Base-by-base conservation (phyloP, 2,329 filamentous ascomycete species). In the Penicillium sp. region DNA sequence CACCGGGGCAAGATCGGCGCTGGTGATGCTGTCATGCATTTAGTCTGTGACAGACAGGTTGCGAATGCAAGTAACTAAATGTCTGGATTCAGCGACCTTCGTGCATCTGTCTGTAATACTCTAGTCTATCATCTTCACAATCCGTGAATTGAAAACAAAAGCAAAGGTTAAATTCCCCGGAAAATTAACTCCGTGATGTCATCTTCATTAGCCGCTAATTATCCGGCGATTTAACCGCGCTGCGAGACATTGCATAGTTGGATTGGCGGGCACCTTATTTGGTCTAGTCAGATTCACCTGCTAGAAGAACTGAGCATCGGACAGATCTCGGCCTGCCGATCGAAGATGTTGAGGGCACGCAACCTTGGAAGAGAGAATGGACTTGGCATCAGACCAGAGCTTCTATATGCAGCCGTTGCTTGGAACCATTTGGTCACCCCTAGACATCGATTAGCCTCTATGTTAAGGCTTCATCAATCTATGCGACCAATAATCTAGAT, bases 1-100 rank as follows among this genome's bases (percentile, higher is more conserved):
- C 48, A 50, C 50, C 50, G 46, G 47, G 32, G 3, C 5, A 16
- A 8, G 30, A 22, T 32, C 30, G 16, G 30, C 15, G n/a, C 10
- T 22, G 12, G 12, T 2, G 23, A 12, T 20, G 16, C 11, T 20
- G 12, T 20, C 4, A 16, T 18, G 15, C 32, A 15, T 12, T 6
- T 14, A 16, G 16, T n/a, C 12, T 9, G 13, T 16, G 6, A 27
- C 25, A 11, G 11, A 4, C 6, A 27, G 25, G 9, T 27, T 11
- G 9, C 22, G 22, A 6, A 6, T 23, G 6, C 22, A n/a, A 6
- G 4, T 13, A 5, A 13, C 10, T 5, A 13, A 4, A 4, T 6
- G 25, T n/a, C 6, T n/a, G 25, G 5, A 4, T 11, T 27, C 25
- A 5, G 6, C n/a, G 9, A 11, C 12, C 25, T 13, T 27, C 6